Conservation (phyloP, 164 flowering plant genomes). For the Hamamelis virginiana region DNA sequence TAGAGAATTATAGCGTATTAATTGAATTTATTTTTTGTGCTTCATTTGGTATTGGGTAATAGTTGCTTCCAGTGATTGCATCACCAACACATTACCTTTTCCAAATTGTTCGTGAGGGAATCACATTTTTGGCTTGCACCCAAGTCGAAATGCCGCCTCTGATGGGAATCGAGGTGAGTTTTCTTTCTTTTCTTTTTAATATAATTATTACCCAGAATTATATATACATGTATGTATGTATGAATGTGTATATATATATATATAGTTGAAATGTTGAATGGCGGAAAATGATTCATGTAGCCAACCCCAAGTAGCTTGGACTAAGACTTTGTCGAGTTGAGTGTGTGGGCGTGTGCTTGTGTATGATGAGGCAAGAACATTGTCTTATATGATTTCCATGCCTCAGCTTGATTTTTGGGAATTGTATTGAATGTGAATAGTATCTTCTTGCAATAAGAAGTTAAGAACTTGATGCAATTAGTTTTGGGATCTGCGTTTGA, state of each 20-base stretch:
- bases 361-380: background rate
- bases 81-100: conserved; percentile 97
- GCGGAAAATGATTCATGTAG: too few relatives aligned
- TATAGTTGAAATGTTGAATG: too few relatives aligned
- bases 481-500: too few relatives aligned
- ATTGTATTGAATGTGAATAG: background rate
- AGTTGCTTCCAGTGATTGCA: conserved; percentile 86
- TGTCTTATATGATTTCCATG: background rate
- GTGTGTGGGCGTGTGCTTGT: too few relatives aligned
- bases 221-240: too few relatives aligned
- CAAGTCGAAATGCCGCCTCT: conserved; percentile 98
- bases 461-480: background rate
- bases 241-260: too few relatives aligned
- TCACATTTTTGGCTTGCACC: conserved; percentile 90
- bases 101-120: conserved; percentile 85
- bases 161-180: conserved; percentile 89
- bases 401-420: background rate
- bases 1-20: background rate
- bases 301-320: too few relatives aligned
- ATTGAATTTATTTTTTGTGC: background rate
- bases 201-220: background rate
- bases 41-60: conserved; percentile 10
- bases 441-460: background rate
- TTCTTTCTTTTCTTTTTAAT: background rate
- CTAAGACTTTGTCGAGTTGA: too few relatives aligned